A percentile compares a stretch with the other conserved stretches of the same genome.
phyloP scores from a whole-genome alignment of 345 rosid species.

The Hypericum perforatum region DNA sequence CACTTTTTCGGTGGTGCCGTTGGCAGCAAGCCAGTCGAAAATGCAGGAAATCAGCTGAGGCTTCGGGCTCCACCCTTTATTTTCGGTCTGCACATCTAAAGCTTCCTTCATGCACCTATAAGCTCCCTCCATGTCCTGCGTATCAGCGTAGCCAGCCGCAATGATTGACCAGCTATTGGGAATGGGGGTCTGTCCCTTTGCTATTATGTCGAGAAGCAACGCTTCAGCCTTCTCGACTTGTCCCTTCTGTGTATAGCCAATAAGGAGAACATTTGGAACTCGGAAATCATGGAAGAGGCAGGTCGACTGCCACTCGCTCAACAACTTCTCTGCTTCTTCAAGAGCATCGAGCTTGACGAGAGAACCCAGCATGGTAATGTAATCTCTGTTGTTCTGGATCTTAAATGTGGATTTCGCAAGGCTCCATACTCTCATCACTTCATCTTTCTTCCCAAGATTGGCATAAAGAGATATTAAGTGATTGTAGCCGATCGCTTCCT shows the following conservation, averaged over 20 bases:
- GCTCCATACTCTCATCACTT: constrained; percentile 35
- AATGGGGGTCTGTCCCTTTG: constrained; percentile 18
- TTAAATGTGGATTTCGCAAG: constrained; percentile 23
- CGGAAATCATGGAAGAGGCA: constrained; percentile 29
- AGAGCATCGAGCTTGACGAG: constrained; percentile 29
- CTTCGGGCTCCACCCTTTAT: constrained; percentile 32
- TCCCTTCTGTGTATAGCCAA: constrained; percentile 29
- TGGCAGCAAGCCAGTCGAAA: constrained; percentile 34
- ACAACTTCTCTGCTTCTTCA: constrained; percentile 30
- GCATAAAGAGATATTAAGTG: constrained; percentile 33
- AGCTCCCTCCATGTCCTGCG: constrained; percentile 36
- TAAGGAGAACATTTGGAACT: constrained; percentile 39
- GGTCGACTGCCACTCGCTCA: constrained; percentile 32
- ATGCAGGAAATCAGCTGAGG: constrained; percentile 20
- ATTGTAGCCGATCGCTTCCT: constrained; percentile 23
- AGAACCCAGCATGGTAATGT: constrained; percentile 27
- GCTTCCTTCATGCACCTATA: constrained; percentile 36
- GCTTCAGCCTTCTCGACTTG: constrained; percentile 31
- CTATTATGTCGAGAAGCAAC: constrained; percentile 19
- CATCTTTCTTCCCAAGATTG: constrained; percentile 32
- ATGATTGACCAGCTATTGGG: constrained; percentile 41
- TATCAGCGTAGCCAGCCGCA: constrained; percentile 24
- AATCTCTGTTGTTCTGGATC: constrained; percentile 28
- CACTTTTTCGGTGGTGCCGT: constrained; percentile 17
- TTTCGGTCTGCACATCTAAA: constrained; percentile 23